Percentiles rank a stretch among this genome's conserved stretches.
These are phyloP conservation scores for Malania oleifera DNA, from an alignment of 164 flowering plant genomes.

Conservation along the genomic window DNA sequence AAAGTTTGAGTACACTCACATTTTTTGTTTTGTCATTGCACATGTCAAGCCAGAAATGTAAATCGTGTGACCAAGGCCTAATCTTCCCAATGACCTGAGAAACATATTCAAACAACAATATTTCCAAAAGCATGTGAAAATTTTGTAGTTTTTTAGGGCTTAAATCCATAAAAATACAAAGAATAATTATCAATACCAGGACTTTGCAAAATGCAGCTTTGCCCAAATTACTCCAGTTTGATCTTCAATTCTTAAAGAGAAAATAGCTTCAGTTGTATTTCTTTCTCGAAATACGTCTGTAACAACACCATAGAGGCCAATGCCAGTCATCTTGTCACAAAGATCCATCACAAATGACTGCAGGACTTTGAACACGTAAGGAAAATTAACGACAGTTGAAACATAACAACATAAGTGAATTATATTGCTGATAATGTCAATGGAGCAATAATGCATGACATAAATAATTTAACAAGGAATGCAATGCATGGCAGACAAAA, in stretches of 20 bases:
- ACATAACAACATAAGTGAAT: background rate
- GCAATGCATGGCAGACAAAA: background rate
- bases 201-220: conserved; percentile 60
- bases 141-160: background rate
- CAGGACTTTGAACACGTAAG: conserved; percentile 33
- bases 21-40: conserved; percentile 37
- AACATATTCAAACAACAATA: conserved; percentile 3
- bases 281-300: conserved; percentile 43
- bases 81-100: conserved; percentile 83
- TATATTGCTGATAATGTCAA: background rate
- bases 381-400: background rate
- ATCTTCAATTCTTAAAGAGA: conserved; percentile 63
- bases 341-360: conserved; percentile 82
- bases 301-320: conserved; percentile 82
- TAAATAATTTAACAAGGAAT: background rate
- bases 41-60: conserved; percentile 77
- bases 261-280: conserved; percentile 30
- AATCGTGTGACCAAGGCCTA: conserved; percentile 70
- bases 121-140: background rate
- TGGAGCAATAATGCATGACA: background rate
- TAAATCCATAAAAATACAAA: background rate
- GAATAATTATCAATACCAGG: conserved; percentile 44
- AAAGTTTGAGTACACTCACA: conserved; percentile 33
- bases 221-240: conserved; percentile 58
- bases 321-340: conserved; percentile 79